These are phyloP conservation scores for Tothia fuscella DNA, from an alignment of 2,329 filamentous ascomycete species.

Conservation along the genomic window DNA sequence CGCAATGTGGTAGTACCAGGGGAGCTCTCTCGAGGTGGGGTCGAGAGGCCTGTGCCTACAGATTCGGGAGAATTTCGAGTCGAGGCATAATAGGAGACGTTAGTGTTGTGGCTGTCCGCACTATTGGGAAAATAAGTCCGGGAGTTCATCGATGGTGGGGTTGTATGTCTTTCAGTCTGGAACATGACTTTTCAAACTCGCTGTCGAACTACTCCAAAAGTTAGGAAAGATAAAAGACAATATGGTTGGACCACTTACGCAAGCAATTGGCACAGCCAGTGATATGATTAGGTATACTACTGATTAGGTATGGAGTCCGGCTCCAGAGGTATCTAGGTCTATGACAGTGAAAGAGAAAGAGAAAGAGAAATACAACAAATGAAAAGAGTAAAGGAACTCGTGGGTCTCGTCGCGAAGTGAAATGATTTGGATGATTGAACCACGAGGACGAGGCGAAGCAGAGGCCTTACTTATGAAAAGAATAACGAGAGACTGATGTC, in stretches of 20 bases:
- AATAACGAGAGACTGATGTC: slow-evolving; percentile 1
- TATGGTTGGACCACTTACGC: slow-evolving; percentile 19
- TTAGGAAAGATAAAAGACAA: slow-evolving; percentile 15
- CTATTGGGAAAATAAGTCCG: slow-evolving; percentile 26
- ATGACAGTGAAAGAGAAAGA: too few relatives aligned
- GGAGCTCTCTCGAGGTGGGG: slow-evolving; percentile 4
- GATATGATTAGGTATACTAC: slow-evolving; percentile 25
- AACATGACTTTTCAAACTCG: slow-evolving; percentile 24
- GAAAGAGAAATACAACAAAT: slow-evolving; percentile 23
- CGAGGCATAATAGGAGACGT: slow-evolving; percentile 38
- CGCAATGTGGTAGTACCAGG: not conserved
- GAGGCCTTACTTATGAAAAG: slow-evolving; percentile 5
- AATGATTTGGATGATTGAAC: slow-evolving; percentile 17
- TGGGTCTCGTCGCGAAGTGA: slow-evolving; percentile 23
- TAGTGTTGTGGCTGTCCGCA: slow-evolving; percentile 18
- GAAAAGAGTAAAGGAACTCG: slow-evolving; percentile 27
- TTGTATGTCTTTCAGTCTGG: slow-evolving; percentile 28
- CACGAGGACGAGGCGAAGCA: slow-evolving; percentile 7
- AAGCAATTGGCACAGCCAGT: slow-evolving; percentile 14
- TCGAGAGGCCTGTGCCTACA: slow-evolving; percentile 5
- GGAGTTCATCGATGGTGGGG: slow-evolving; percentile 29
- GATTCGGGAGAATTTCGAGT: slow-evolving; percentile 27
- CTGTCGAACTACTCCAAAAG: slow-evolving; percentile 26
- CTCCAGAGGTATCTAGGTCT: slow-evolving; percentile 23
- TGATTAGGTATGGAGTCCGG: slow-evolving; percentile 30